Percentiles rank a stretch among this genome's conserved stretches.
phyloP scores from a whole-genome alignment of 2,329 filamentous ascomycete genomes.

The Alternaria arborescens region DNA sequence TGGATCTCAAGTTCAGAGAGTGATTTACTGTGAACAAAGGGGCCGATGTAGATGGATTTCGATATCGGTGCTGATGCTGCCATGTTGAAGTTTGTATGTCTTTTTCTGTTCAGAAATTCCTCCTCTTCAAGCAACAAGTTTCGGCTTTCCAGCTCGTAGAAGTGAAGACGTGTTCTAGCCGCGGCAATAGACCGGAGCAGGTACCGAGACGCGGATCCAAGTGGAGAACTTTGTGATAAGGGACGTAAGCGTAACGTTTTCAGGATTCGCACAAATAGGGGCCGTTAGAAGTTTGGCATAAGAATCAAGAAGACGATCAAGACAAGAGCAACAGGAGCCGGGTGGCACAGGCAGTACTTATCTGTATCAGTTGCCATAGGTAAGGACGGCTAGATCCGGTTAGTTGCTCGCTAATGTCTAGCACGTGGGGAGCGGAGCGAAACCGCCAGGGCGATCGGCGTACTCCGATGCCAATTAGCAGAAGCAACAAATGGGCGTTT shows the following conservation, averaged over 20 bases:
- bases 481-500: conserved; percentile 16
- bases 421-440: conserved; percentile 27
- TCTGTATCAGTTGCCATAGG: conserved; percentile 27
- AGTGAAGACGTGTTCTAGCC: conserved; percentile 4
- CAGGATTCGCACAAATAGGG: neutral
- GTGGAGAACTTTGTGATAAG: neutral
- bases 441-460: conserved; percentile 21
- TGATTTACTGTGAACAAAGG: conserved; percentile 67
- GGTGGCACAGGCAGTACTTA: neutral
- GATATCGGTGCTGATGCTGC: conserved; percentile 39
- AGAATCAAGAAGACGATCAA: neutral
- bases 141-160: neutral
- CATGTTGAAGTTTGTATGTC: conserved; percentile 25
- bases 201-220: neutral
- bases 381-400: conserved; percentile 13
- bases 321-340: neutral
- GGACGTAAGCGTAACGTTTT: neutral
- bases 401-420: conserved; percentile 28
- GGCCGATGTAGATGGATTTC: conserved; percentile 64
- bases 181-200: neutral
- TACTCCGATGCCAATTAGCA: conserved; percentile 22
- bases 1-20: conserved; percentile 60
- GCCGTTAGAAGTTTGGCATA: neutral
- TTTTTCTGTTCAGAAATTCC: neutral
- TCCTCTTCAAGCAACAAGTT: neutral